A percentile compares a stretch with the other conserved stretches of the same genome.
These are phyloP conservation scores for Globisporangium parvum DNA, from an alignment of 352 stramenopile species.

Conservation along the genomic window DNA sequence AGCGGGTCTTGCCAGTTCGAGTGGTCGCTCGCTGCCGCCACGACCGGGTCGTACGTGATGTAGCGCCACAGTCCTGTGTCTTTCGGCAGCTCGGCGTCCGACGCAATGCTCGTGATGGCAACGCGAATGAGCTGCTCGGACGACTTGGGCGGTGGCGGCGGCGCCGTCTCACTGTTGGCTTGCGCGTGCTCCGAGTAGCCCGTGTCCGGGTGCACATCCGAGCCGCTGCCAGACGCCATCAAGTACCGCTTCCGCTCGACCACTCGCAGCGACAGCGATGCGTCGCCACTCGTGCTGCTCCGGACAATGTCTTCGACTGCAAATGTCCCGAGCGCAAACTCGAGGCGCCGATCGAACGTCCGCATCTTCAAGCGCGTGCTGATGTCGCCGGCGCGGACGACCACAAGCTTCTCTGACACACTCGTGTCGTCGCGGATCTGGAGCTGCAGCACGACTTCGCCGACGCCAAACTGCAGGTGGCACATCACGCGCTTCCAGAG, in stretches of 20 bases:
- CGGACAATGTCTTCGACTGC: conserved; percentile 69
- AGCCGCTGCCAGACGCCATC: conserved; percentile 53
- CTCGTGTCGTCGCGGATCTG: conserved; percentile 44
- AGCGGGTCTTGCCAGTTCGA: conserved; percentile 73
- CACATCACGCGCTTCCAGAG: conserved; percentile 71
- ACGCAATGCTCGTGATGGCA: conserved; percentile 64
- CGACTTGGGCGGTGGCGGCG: conserved; percentile 7
- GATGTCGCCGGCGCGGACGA: conserved; percentile 50
- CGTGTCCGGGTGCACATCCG: conserved; percentile 9
- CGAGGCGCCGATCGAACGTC: conserved; percentile 59
- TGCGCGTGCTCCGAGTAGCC: background rate
- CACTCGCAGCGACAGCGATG: background rate
- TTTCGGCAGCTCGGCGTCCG: conserved; percentile 56
- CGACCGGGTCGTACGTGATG: conserved; percentile 30
- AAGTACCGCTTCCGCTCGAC: conserved; percentile 37
- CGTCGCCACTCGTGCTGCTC: conserved; percentile 1
- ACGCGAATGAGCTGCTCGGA: conserved; percentile 58
- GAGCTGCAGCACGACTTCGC: conserved; percentile 41
- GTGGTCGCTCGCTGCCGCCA: conserved; percentile 24
- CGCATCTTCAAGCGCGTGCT: conserved; percentile 53
- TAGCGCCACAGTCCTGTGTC: conserved; percentile 39
- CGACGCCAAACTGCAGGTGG: conserved; percentile 49
- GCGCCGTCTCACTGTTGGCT: background rate
- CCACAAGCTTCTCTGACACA: conserved; percentile 40
- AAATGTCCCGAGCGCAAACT: conserved; percentile 71